A percentile compares a stretch with the other conserved stretches of the same genome.
These are phyloP conservation scores for Nigrospora oryzae DNA, from an alignment of 2,329 filamentous ascomycete genomes.

Conservation along the genomic window DNA sequence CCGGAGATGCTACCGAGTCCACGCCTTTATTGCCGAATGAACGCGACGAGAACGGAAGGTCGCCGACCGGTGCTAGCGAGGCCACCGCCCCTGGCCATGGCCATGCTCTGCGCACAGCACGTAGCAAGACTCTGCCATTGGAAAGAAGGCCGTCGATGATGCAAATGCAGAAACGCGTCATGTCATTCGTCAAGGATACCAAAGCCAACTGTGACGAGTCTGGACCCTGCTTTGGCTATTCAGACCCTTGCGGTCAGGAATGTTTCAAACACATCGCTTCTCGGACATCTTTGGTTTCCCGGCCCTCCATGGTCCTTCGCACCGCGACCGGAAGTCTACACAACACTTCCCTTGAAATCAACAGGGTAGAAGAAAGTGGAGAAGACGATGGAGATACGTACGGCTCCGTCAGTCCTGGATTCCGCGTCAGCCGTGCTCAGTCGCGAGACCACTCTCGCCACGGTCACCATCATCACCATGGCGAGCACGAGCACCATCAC, in stretches of 20 bases:
- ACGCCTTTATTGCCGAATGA: slow-evolving; percentile 36
- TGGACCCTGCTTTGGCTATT: slow-evolving; percentile 55
- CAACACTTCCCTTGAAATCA: slow-evolving; percentile 7
- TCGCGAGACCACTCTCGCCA: slow-evolving; percentile 22
- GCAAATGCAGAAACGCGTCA: slow-evolving; percentile 44
- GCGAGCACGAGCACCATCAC: slow-evolving; percentile 3
- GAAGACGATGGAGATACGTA: slow-evolving; percentile 6
- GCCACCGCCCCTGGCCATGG: slow-evolving; percentile 8
- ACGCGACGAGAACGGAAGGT: slow-evolving; percentile 14
- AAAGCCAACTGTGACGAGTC: slow-evolving; percentile 53
- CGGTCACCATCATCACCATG: slow-evolving; percentile 21
- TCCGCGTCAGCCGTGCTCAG: slow-evolving; percentile 12
- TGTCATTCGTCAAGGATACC: slow-evolving; percentile 59
- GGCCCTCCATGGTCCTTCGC: slow-evolving; percentile 28
- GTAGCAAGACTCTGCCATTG: slow-evolving; percentile 19
- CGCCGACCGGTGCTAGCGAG: slow-evolving; percentile 13
- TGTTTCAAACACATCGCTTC: slow-evolving; percentile 51
- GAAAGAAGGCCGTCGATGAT: slow-evolving; percentile 44
- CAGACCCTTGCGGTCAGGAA: slow-evolving; percentile 57
- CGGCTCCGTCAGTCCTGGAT: neutral
- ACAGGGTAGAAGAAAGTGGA: neutral
- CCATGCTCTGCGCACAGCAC: slow-evolving; percentile 2
- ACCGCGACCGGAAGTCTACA: slow-evolving; percentile 30
- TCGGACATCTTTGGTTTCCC: slow-evolving; percentile 24
- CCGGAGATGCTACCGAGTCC: slow-evolving; percentile 26